Evolutionary conservation across 2,329 filamentous ascomycete species (phyloP), one percentile per base, ranked within the genome.

Genomic region (Fusarium algeriense): DNA sequence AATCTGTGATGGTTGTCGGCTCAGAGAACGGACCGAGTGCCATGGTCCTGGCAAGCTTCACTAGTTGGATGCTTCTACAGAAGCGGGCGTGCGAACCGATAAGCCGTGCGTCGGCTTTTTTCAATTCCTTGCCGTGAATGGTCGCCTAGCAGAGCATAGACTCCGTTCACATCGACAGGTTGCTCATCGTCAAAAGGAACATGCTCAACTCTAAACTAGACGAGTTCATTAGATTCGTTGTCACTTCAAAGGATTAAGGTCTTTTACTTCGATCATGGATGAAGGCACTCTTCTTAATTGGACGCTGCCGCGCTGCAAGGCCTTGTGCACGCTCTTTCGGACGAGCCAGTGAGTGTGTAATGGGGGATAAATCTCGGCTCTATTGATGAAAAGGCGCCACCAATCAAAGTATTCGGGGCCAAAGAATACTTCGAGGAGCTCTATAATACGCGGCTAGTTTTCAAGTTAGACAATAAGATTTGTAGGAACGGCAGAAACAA

Each of bases 171-270:
- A 2, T 37, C 32, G 0, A 50, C 12, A 26, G 32, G 32, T n/a
- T 26, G 32, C 32, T 50, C 15, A 50, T 50, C 48, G 0, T 37
- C 48, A 2, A 50, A 14, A 19, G 11, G 12, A 50, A 37, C 48
- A 5, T 37, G 32, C 20, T 50, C 32, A 3, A 37, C 32, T 35
- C 48, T n/a, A 7, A 50, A 50, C 48, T 50, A 19, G 0, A 26
- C 8, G 6, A 5, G 0, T 7, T 26, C 14, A 3, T 50, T 23
- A 37, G 30, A 23, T 3, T 17, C 3, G 15, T 11, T 37, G 1
- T 11, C 19, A 0, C 6, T n/a, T 35, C 14, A 0, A 14, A 7
- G 14, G 8, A 1, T 0, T 3, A 37, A n/a, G 11, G 0, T 9
- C 30, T 50, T 30, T 26, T 50, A 50, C 20, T 17, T 50, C 48